Percentiles rank a stretch among this genome's conserved stretches.
Conservation (phyloP, 1,139 yeast species). For the Candida sanyaensis region DNA sequence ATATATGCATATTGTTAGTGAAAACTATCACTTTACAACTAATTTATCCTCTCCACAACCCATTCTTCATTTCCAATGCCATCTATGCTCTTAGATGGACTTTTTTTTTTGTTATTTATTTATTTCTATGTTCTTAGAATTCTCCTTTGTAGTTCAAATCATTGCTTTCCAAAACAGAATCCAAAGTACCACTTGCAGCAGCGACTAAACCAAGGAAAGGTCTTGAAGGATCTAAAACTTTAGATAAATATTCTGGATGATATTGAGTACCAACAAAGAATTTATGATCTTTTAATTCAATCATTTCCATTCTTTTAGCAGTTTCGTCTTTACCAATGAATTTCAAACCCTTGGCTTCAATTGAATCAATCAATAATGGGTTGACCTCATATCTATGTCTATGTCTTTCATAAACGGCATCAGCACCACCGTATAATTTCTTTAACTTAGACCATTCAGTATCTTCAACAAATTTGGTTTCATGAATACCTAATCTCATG, state of each 20-base stretch:
- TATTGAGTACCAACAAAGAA: constrained; percentile 95
- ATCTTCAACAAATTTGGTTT: constrained; percentile 75
- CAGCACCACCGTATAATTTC: constrained; percentile 75
- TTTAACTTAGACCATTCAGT: constrained; percentile 74
- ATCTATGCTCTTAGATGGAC: neutral
- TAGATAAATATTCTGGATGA: constrained; percentile 96
- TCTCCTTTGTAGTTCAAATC: constrained; percentile 50
- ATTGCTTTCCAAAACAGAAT: constrained; percentile 52
- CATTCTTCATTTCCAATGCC: neutral
- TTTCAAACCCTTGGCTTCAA: constrained; percentile 77
- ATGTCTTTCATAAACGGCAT: constrained; percentile 85
- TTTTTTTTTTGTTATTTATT: neutral
- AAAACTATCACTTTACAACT: neutral
- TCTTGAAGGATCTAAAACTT: constrained; percentile 94
- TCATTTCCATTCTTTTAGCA: constrained; percentile 90
- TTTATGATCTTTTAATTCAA: constrained; percentile 80
- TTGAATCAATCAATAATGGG: constrained; percentile 69
- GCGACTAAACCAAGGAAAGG: constrained; percentile 97
- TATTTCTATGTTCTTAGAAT: constrained; percentile 25
- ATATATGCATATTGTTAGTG: neutral
- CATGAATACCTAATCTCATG: constrained; percentile 95
- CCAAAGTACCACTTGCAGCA: constrained; percentile 82
- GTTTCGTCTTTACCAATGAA: constrained; percentile 94
- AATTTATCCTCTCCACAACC: constrained; percentile 1
- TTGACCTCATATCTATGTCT: constrained; percentile 98